Conservation (phyloP, 345 rosid species). For the Gossypium ekmanianum region DNA sequence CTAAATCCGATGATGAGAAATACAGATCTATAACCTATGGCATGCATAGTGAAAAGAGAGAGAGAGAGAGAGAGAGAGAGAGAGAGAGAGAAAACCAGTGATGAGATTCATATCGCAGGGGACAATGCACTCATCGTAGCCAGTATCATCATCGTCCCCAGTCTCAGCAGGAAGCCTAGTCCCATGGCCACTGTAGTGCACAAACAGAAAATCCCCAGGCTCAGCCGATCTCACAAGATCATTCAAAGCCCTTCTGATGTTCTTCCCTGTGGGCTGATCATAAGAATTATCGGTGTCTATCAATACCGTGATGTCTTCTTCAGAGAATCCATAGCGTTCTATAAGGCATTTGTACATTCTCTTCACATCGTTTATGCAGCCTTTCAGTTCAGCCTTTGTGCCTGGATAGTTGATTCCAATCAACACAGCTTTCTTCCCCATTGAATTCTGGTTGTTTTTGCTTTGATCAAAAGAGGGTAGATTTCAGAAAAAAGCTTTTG, state of each 20-base stretch:
- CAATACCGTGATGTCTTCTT: constrained; percentile 54
- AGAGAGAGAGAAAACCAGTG: constrained; percentile 41
- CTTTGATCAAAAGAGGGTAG: background rate
- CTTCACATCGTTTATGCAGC: constrained; percentile 84
- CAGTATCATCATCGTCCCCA: constrained; percentile 94
- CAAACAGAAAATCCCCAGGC: constrained; percentile 60
- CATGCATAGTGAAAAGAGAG: background rate
- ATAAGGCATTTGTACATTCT: constrained; percentile 57
- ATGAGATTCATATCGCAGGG: constrained; percentile 96
- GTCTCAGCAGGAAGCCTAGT: constrained; percentile 97
- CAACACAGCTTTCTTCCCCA: constrained; percentile 73
- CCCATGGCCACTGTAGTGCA: constrained; percentile 95
- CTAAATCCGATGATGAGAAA: background rate
- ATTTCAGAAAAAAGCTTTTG: background rate
- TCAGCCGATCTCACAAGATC: constrained; percentile 57
- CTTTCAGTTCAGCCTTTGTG: constrained; percentile 83
- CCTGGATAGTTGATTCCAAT: constrained; percentile 84
- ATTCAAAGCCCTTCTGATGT: constrained; percentile 51
- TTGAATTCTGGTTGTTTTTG: constrained; percentile 3
- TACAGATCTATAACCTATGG: background rate
- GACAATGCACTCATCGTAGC: constrained; percentile 90
- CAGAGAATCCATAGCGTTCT: constrained; percentile 64
- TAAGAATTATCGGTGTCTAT: constrained; percentile 67
- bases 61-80: background rate
- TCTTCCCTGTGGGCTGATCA: constrained; percentile 73